phyloP scores from a whole-genome alignment of 345 rosid genomes.

The Psidium friedrichsthalianum region DNA sequence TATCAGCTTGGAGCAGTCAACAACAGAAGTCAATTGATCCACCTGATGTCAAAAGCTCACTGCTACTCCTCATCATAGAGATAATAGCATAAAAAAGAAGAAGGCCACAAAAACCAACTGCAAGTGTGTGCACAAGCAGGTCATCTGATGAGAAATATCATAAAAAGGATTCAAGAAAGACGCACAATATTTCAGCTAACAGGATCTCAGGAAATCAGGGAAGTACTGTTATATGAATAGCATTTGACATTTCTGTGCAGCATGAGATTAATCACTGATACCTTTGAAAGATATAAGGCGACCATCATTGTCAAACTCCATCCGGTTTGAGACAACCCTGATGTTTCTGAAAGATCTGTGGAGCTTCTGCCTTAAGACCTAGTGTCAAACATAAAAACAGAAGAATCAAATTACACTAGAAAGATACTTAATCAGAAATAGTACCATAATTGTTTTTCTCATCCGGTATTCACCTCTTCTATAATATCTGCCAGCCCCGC shows the following conservation, averaged over 20 bases:
- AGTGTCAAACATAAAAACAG: not conserved
- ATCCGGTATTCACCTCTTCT: constrained; percentile 57
- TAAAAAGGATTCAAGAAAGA: not conserved
- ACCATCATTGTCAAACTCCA: constrained; percentile 58
- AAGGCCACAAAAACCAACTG: not conserved
- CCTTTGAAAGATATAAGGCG: constrained; percentile 72
- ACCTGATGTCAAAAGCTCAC: too few relatives aligned
- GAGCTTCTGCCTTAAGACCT: constrained; percentile 88
- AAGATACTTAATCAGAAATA: not conserved
- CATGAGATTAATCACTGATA: constrained; percentile 1
- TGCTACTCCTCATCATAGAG: not conserved
- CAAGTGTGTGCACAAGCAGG: not conserved
- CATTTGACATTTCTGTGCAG: not conserved
- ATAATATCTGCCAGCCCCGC: constrained; percentile 96
- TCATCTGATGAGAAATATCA: not conserved
- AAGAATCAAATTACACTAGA: not conserved
- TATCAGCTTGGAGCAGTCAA: not conserved
- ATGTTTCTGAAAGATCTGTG: constrained; percentile 59
- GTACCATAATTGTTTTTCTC: not conserved
- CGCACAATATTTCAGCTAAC: not conserved
- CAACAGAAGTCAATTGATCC: not conserved
- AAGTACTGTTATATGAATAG: not conserved
- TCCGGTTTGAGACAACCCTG: constrained; percentile 69
- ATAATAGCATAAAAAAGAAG: not conserved
- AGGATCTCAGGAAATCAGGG: not conserved